A percentile compares a stretch with the other conserved stretches of the same genome.
These are phyloP conservation scores for Globisporangium nodosum DNA, from an alignment of 352 stramenopile genomes.

Conservation along the genomic window DNA sequence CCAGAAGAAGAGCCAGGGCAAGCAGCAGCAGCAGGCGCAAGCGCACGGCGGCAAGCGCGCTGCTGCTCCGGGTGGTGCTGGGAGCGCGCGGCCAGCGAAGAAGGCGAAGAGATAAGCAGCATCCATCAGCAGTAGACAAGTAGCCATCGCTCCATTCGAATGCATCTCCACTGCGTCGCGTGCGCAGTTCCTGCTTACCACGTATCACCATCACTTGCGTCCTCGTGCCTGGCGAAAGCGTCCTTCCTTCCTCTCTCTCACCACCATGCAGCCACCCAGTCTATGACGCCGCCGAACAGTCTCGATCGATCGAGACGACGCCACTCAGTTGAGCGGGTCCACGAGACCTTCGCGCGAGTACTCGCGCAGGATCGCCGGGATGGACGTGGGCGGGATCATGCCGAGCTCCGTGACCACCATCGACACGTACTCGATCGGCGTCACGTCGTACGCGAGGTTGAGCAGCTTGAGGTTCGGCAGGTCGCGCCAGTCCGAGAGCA, in stretches of 20 bases:
- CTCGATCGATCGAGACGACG: neutral
- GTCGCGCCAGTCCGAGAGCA: slow-evolving; percentile 78
- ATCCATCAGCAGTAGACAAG: neutral
- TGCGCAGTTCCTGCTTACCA: no score
- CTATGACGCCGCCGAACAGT: no score
- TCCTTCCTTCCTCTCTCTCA: no score
- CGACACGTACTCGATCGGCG: slow-evolving; percentile 94
- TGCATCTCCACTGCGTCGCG: no score
- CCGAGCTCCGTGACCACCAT: slow-evolving; percentile 97
- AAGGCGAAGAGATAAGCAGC: neutral
- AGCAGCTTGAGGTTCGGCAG: slow-evolving; percentile 68
- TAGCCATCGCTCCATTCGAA: neutral
- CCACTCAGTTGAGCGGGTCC: slow-evolving; percentile 26
- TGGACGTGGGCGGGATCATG: slow-evolving; percentile 96
- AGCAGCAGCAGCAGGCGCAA: neutral
- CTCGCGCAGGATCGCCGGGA: slow-evolving; percentile 96
- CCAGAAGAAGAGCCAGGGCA: slow-evolving; percentile 19
- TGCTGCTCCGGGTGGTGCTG: neutral
- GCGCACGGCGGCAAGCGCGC: neutral
- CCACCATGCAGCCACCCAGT: no score
- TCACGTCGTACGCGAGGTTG: slow-evolving; percentile 95
- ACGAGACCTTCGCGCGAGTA: slow-evolving; percentile 67
- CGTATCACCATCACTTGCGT: no score
- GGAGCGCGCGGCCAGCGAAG: neutral
- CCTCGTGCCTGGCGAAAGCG: no score